A percentile compares a stretch with the other conserved stretches of the same genome.
Conservation (phyloP, 2,329 filamentous ascomycete genomes). For the Aspergillus japonicus region DNA sequence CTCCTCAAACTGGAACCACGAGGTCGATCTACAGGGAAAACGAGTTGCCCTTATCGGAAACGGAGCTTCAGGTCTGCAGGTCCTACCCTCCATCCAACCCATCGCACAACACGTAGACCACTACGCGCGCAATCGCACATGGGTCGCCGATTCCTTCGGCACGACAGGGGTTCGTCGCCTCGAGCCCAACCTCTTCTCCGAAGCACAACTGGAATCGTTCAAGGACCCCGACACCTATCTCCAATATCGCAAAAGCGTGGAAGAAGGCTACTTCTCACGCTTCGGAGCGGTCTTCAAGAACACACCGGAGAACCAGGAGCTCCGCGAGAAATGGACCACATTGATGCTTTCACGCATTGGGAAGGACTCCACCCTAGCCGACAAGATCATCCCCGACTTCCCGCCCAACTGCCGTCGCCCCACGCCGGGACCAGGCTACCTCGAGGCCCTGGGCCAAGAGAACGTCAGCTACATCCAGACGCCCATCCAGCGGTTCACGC, state of each 20-base stretch:
- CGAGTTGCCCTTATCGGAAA: conserved; percentile 62
- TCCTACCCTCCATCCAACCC: conserved; percentile 42
- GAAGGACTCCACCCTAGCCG: conserved; percentile 56
- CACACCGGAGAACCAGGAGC: conserved; percentile 50
- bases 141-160: conserved; percentile 66
- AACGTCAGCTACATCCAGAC: conserved; percentile 63
- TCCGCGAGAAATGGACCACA: conserved; percentile 50
- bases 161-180: conserved; percentile 53
- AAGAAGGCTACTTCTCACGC: conserved; percentile 62
- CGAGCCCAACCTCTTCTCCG: conserved; percentile 55
- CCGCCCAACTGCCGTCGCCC: conserved; percentile 64
- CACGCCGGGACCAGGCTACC: conserved; percentile 66
- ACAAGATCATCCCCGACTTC: conserved; percentile 61
- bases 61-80: conserved; percentile 60
- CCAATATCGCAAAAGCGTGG: conserved; percentile 56
- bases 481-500: conserved; percentile 58
- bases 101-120: conserved; percentile 55
- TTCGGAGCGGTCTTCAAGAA: conserved; percentile 57
- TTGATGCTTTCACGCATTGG: conserved; percentile 56
- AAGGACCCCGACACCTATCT: conserved; percentile 62
- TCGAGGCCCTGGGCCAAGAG: conserved; percentile 61
- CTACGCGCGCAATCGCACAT: conserved; percentile 64
- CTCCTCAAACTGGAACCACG: conserved; percentile 59
- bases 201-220: conserved; percentile 58
- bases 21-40: conserved; percentile 51